Percentiles rank a stretch among this genome's conserved stretches.
Evolutionary conservation across 768 basidiomycete genomes (phyloP).

Genomic region (Boletus coccyginus): DNA sequence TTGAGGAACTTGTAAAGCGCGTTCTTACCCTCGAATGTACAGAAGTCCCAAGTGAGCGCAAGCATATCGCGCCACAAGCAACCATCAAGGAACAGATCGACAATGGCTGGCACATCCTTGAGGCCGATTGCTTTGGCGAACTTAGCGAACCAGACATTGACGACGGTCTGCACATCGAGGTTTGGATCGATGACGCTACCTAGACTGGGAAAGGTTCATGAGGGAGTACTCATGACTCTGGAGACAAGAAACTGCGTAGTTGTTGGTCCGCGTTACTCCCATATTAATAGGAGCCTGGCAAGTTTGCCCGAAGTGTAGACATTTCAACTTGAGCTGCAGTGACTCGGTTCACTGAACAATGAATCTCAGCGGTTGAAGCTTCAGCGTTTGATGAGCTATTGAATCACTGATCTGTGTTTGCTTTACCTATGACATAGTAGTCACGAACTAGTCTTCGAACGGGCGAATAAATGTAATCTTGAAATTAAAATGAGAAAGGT

Average conservation of each 20-base stretch:
- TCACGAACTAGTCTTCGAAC: too few species aligned
- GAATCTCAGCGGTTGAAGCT: too few species aligned
- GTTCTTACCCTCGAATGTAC: constrained; percentile 47
- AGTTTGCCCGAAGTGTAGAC: too few species aligned
- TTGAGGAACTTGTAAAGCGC: constrained; percentile 44
- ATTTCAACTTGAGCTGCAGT: too few species aligned
- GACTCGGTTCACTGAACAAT: too few species aligned
- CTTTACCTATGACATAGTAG: too few species aligned
- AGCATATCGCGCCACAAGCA: constrained; percentile 60
- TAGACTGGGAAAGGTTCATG: constrained; percentile 19
- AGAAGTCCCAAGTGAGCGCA: constrained; percentile 63
- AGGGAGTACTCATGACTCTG: constrained; percentile 5
- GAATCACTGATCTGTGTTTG: too few species aligned
- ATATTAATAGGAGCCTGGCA: not conserved
- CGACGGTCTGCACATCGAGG: constrained; percentile 37
- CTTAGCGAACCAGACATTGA: constrained; percentile 39
- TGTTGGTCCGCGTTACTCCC: not conserved
- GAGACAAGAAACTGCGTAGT: not conserved
- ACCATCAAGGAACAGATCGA: constrained; percentile 32
- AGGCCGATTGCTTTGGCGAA: constrained; percentile 35
- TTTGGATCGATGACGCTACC: constrained; percentile 27
- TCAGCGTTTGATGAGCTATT: too few species aligned
- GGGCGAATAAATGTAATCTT: too few species aligned
- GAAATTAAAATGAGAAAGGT: too few species aligned
- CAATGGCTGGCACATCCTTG: constrained; percentile 35